Percentiles rank a stretch among this genome's conserved stretches.
Evolutionary conservation across 1,284 basidiomycete species (phyloP).

Genomic region (Tilletia caries): DNA sequence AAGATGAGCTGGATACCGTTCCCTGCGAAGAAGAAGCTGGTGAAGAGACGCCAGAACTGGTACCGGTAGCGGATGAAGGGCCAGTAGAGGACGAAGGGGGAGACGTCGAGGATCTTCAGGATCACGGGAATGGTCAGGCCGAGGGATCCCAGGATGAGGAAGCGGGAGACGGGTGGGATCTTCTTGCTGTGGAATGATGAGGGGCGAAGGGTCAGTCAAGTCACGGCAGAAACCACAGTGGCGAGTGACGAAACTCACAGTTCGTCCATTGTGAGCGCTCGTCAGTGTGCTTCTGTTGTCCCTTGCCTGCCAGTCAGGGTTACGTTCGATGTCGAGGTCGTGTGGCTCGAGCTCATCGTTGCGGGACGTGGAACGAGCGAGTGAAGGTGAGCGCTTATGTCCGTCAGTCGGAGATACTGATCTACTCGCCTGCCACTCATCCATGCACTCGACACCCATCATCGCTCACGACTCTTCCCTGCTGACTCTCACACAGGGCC

Average conservation of each 20-base stretch:
- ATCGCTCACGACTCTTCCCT: too few relatives aligned
- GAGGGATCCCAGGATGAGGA: slow-evolving; percentile 65
- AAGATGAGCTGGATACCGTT: slow-evolving; percentile 39
- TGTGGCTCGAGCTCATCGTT: neutral
- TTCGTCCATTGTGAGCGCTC: slow-evolving; percentile 8
- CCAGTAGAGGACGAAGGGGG: slow-evolving; percentile 63
- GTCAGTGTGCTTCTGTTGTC: neutral
- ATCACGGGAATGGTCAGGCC: slow-evolving; percentile 66
- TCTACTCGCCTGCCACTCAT: too few relatives aligned
- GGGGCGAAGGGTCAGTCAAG: neutral
- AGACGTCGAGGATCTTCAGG: slow-evolving; percentile 62
- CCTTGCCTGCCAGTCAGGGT: neutral
- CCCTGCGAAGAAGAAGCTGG: slow-evolving; percentile 71
- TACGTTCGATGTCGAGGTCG: neutral
- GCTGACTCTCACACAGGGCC: too few relatives aligned
- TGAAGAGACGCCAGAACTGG: slow-evolving; percentile 73
- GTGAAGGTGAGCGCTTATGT: too few relatives aligned
- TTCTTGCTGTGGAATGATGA: slow-evolving; percentile 56
- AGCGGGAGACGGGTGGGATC: slow-evolving; percentile 80
- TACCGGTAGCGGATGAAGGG: slow-evolving; percentile 56
- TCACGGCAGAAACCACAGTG: too few relatives aligned
- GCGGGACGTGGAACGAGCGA: neutral
- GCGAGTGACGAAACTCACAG: neutral
- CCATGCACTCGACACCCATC: neutral
- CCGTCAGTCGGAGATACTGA: too few relatives aligned